Evolutionary conservation across 495 filamentous ascomycete genomes (phyloP).

Genomic region (Evernia prunastri): DNA sequence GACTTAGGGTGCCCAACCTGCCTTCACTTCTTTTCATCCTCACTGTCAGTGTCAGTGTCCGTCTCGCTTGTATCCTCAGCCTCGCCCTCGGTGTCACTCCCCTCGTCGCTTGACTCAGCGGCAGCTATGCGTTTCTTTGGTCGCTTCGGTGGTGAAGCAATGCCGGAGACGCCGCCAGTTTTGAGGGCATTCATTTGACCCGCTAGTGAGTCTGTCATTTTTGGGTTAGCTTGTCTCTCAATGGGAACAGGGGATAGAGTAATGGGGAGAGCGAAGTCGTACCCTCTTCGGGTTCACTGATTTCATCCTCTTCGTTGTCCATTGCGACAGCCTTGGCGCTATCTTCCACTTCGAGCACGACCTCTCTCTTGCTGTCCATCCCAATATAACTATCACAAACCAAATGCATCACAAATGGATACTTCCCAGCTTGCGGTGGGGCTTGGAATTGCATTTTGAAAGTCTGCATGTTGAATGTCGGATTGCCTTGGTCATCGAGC

Average conservation of each 20-base stretch:
- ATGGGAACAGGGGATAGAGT: background rate
- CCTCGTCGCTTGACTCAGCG: conserved; percentile 45
- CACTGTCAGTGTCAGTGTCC: conserved; percentile 69
- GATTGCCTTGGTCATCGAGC: conserved; percentile 63
- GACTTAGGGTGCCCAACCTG: background rate
- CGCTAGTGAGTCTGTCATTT: conserved; percentile 73
- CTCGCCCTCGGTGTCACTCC: conserved; percentile 87
- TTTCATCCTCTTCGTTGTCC: conserved; percentile 76
- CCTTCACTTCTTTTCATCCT: conserved; percentile 44
- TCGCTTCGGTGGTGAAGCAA: conserved; percentile 41
- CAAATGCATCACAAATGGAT: conserved; percentile 85
- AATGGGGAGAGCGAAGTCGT: conserved; percentile 33
- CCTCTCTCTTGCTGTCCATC: conserved; percentile 81
- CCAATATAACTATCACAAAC: conserved; percentile 92
- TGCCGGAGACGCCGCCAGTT: conserved; percentile 47
- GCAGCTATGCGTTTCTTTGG: conserved; percentile 43
- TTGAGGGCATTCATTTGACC: conserved; percentile 93
- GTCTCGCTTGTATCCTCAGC: conserved; percentile 70
- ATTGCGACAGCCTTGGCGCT: conserved; percentile 74
- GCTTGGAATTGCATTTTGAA: conserved; percentile 97
- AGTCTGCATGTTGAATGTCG: conserved; percentile 88
- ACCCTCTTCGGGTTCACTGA: conserved; percentile 97
- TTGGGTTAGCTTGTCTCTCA: conserved; percentile 23
- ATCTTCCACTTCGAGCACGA: conserved; percentile 85
- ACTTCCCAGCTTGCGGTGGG: conserved; percentile 84